These are phyloP conservation scores for Paracoccidioides brasiliensis DNA, from an alignment of 2,329 filamentous ascomycete species.

Conservation along the genomic window DNA sequence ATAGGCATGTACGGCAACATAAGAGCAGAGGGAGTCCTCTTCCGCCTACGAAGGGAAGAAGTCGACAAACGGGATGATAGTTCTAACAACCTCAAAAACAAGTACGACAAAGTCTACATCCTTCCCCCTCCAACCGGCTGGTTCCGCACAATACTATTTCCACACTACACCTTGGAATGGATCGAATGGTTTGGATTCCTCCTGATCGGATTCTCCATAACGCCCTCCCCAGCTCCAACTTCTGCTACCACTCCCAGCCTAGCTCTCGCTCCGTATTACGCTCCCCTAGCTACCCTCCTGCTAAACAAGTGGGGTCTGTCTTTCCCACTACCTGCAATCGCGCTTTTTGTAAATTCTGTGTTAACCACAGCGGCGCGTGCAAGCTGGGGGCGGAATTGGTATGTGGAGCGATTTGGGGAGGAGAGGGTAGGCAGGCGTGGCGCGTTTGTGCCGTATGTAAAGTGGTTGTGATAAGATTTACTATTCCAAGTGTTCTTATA, in stretches of 20 bases:
- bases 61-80: constrained; percentile 35
- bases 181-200: constrained; percentile 88
- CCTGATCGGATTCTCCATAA: constrained; percentile 38
- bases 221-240: constrained; percentile 4
- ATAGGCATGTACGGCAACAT: constrained; percentile 68
- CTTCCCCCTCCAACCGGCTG: constrained; percentile 68
- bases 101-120: constrained; percentile 70
- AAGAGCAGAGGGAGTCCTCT: constrained; percentile 78
- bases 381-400: constrained; percentile 71
- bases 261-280: constrained; percentile 24
- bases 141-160: constrained; percentile 72
- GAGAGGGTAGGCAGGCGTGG: constrained; percentile 63
- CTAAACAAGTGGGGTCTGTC: constrained; percentile 20
- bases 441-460: constrained; percentile 52
- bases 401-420: constrained; percentile 73
- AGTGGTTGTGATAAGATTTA: constrained; percentile 19
- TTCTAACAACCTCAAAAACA: constrained; percentile 29
- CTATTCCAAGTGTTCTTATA: too few relatives aligned
- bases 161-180: constrained; percentile 96
- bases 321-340: constrained; percentile 60
- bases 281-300: constrained; percentile 18
- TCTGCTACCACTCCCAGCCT: constrained; percentile 15
- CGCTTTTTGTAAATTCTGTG: constrained; percentile 77
- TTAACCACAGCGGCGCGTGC: constrained; percentile 83
- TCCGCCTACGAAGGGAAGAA: constrained; percentile 67